Evolutionary conservation across 148 eudicot genomes (phyloP).

Genomic region (Persicaria maculosa): DNA sequence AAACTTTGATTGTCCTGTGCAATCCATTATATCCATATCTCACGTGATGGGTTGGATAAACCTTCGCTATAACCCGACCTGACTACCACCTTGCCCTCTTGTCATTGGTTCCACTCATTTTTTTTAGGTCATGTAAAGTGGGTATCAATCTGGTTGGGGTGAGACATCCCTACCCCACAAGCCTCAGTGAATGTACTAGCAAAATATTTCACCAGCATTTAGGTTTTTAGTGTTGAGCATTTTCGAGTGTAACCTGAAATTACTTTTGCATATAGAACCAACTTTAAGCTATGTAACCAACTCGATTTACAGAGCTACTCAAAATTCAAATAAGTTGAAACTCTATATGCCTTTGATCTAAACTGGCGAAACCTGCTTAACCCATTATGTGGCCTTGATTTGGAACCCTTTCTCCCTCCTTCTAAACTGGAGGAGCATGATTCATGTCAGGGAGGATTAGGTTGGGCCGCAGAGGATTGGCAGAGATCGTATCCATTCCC

Average conservation of each 20-base stretch:
- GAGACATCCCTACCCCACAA: background rate
- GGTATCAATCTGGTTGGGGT: too few relatives aligned
- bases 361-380: background rate
- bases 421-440: background rate
- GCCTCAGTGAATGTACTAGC: background rate
- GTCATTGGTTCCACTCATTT: too few relatives aligned
- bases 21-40: too few relatives aligned
- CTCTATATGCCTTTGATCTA: background rate
- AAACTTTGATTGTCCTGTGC: too few relatives aligned
- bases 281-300: background rate
- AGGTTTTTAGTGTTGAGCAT: background rate
- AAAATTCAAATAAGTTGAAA: background rate
- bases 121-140: too few relatives aligned
- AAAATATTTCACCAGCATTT: background rate
- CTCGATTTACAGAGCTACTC: background rate
- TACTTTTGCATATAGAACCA: background rate
- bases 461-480: too few relatives aligned
- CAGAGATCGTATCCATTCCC: too few relatives aligned
- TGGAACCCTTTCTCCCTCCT: background rate
- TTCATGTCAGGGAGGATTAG: too few relatives aligned
- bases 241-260: background rate
- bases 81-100: too few relatives aligned
- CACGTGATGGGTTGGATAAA: too few relatives aligned
- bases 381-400: background rate
- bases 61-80: too few relatives aligned